Base-by-base conservation (phyloP, 1,284 basidiomycete genomes). In the Naganishia sp. region DNA sequence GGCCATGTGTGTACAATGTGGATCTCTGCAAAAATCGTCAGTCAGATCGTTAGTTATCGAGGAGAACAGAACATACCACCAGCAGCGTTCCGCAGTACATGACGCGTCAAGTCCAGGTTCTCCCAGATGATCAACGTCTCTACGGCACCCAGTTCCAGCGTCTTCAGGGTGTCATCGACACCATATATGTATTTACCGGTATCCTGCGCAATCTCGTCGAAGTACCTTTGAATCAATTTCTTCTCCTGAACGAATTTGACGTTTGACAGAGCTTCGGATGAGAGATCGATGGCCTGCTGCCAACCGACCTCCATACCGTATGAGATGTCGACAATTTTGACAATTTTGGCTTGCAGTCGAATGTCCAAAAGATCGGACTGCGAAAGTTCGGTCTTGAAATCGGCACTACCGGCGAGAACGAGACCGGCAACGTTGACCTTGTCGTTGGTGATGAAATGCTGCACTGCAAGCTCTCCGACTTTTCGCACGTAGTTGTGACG, bases 171-270 rank as follows among this genome's bases (percentile, higher is more conserved):
- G 78, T 99, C 96, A 18, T 92, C 91, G 69, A 99, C 86, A 81
- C 95, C 96, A 78, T 97, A 99, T 82, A 95, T 98, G 84, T 97
- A 99, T 81, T 90, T 93, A 75, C 88, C 92, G 23, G 93, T 95
- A 78, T 99, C 95, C 78, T 92, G 90, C 70, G 94, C 95, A 81
- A 99, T 99, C 82, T 99, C 96, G 77, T 99, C 95, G 80, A 99
- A 57, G 53, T 67, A 68, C 78, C 87, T 92, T 78, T 98, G 94
- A 73, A 97, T 96, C 51, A 97, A 86, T 79, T 85, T 90, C 85
- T 99, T 99, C 84, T 99, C 95, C 81, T 99, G 95, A 18, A 99
- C 94, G 73, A 99, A 99, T 80, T 99, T 99, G 84, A 99, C 96
- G 79, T 98, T 98, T 51, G 91, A 88, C 31, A 99, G 86, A 6